A percentile compares a stretch with the other conserved stretches of the same genome.
Conservation (phyloP, 106 monocot species). For the Dendrobium officinale region DNA sequence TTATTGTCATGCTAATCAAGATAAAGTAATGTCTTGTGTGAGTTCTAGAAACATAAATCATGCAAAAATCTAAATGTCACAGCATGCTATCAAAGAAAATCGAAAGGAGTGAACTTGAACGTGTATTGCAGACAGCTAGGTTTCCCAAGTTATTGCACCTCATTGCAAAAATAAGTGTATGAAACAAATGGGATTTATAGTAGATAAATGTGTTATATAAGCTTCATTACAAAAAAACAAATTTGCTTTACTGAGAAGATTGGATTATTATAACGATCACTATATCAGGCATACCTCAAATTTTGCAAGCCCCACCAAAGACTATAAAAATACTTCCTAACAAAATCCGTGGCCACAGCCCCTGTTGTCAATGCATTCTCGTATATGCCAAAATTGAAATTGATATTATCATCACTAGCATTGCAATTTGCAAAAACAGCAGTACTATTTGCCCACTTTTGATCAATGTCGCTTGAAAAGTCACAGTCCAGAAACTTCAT, state of each 20-base stretch:
- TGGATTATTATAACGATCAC: neutral
- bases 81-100: neutral
- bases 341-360: conserved; percentile 45
- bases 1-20: too few species aligned
- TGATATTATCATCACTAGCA: conserved; percentile 28
- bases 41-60: too few species aligned
- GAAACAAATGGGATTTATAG: neutral
- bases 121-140: neutral
- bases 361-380: conserved; percentile 32
- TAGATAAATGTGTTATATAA: neutral
- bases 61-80: neutral
- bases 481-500: conserved; percentile 55
- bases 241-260: neutral
- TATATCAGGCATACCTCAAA: conserved; percentile 43
- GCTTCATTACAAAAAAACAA: neutral
- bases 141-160: neutral
- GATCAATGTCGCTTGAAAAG: conserved; percentile 3
- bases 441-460: conserved; percentile 48
- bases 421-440: conserved; percentile 53
- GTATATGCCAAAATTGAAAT: conserved; percentile 71
- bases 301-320: conserved; percentile 99
- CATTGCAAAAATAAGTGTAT: neutral
- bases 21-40: too few species aligned
- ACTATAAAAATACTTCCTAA: conserved; percentile 74
- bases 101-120: neutral